phyloP scores from a whole-genome alignment of 129 eudicot genomes.

The Calendula officinalis region DNA sequence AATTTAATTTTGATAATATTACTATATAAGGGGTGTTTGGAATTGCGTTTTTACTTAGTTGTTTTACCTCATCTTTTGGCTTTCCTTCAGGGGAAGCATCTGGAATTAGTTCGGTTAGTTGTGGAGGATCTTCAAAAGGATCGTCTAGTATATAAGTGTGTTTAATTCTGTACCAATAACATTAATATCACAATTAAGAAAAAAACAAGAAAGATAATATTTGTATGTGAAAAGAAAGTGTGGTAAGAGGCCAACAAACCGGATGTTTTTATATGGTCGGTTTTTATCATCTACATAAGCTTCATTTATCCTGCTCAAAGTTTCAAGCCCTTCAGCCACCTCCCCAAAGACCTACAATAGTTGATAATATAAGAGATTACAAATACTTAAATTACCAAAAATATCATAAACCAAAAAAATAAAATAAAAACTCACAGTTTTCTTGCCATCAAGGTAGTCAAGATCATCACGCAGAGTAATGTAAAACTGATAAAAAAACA shows the following conservation, averaged over 20 bases:
- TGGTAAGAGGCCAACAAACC: constrained; percentile 35
- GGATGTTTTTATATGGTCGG: constrained; percentile 83
- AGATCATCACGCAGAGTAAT: constrained; percentile 91
- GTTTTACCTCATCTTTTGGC: constrained; percentile 84
- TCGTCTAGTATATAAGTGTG: constrained; percentile 89
- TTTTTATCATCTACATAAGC: constrained; percentile 82
- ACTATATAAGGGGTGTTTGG: too few relatives aligned
- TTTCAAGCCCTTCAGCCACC: constrained; percentile 92
- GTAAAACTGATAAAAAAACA: constrained; percentile 63
- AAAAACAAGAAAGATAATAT: not conserved
- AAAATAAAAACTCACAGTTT: constrained; percentile 61
- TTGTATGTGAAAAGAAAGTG: constrained; percentile 6
- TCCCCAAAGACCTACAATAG: constrained; percentile 77
- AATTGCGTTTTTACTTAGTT: too few relatives aligned
- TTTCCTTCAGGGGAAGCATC: constrained; percentile 98
- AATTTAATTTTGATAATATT: too few relatives aligned
- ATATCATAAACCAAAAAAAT: constrained; percentile 20
- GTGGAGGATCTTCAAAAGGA: constrained; percentile 93
- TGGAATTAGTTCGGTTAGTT: constrained; percentile 69
- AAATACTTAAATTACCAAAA: not conserved
- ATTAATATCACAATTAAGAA: constrained; percentile 1
- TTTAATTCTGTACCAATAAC: constrained; percentile 57
- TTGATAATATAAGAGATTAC: constrained; percentile 3
- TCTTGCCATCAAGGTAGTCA: constrained; percentile 94
- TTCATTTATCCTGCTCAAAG: constrained; percentile 79